Evolutionary conservation across 2,329 filamentous ascomycete species (phyloP), one percentile per base, ranked within the genome.

Genomic region (Diaporthe helianthi): DNA sequence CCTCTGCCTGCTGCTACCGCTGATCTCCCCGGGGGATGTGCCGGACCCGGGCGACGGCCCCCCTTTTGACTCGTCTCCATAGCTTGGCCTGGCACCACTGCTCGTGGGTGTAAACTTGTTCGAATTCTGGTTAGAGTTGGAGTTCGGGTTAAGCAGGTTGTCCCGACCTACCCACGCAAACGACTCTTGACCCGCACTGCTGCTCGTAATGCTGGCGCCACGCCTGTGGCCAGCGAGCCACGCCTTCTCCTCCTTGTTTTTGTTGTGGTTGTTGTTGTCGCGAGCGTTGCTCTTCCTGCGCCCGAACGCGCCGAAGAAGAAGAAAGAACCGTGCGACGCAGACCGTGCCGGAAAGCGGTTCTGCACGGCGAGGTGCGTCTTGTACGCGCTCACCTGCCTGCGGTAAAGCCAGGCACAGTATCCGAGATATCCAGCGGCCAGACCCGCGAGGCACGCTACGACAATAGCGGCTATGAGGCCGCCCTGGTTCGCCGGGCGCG

Each of bases 341-440:
- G 80, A 69, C 5, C 69, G 69, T 5, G 69, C 69, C 13, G 69
- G 69, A 63, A 71, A 86, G 4, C 86, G 83, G 75, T 92, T 90
- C 1, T 86, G 82, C 74, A 90, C 86, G 1, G 89, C 87, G 38
- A 92, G 86, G 76, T 93, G 91, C 41, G 86, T 83, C 78, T 90
- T 90, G 83, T 93, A 94, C 12, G 92, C 86, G 36, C 82, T 79
- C 19, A 93, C 85, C 77, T 92, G 91, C 60, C 89, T 89, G 33
- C 90, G 85, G 81, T 93, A 93, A 9, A 94, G 81, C 87, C 89
- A 93, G 22, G 87, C 85, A 79, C 90, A 92, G 82, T 91, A 93
- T 54, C 88, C 89, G 15, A 92, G 84, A 76, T 92, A 93, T 1
- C 82, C 80, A 2, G 89, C 89, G 0, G 89, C 75, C 22, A 91